phyloP scores from a whole-genome alignment of 2,329 filamentous ascomycete genomes.

The Ambrosiella xylebori region DNA sequence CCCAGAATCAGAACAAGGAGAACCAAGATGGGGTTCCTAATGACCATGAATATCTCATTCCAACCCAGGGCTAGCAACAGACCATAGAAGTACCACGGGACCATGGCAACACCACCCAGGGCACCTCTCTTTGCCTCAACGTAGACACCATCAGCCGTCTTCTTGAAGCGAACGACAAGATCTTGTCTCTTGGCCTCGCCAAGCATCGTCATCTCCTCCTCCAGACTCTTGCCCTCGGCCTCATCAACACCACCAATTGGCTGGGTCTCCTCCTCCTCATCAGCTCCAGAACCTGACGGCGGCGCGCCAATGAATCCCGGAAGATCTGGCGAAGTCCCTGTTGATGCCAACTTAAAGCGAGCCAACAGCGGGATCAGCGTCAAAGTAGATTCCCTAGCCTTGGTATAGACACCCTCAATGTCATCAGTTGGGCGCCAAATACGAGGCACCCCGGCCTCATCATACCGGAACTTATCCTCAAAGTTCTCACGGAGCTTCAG shows the following conservation, averaged over 20 bases:
- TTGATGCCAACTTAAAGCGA: slow-evolving; percentile 61
- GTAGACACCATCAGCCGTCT: slow-evolving; percentile 92
- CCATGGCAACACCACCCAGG: slow-evolving; percentile 84
- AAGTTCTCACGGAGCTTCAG: slow-evolving; percentile 96
- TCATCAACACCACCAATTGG: slow-evolving; percentile 91
- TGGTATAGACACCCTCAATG: slow-evolving; percentile 89
- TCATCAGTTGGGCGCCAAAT: slow-evolving; percentile 96
- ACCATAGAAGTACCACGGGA: slow-evolving; percentile 88
- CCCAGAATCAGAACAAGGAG: slow-evolving; percentile 64
- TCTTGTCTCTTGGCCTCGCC: slow-evolving; percentile 82
- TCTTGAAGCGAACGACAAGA: slow-evolving; percentile 88
- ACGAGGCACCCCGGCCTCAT: slow-evolving; percentile 80
- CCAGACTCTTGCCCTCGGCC: slow-evolving; percentile 81
- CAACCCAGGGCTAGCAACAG: slow-evolving; percentile 82
- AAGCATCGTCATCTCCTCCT: slow-evolving; percentile 93
- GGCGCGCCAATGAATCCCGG: slow-evolving; percentile 66
- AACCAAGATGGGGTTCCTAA: slow-evolving; percentile 88
- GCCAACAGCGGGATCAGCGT: slow-evolving; percentile 79
- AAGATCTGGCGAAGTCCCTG: slow-evolving; percentile 63
- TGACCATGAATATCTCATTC: slow-evolving; percentile 91
- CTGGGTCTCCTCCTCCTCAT: slow-evolving; percentile 78
- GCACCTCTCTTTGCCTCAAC: slow-evolving; percentile 95
- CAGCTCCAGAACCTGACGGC: slow-evolving; percentile 59
- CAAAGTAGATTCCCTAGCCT: slow-evolving; percentile 79
- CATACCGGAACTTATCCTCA: slow-evolving; percentile 97